Evolutionary conservation across 306 rosid genomes (phyloP), one percentile per base, ranked within the genome.

Genomic region (Ziziphus jujuba): DNA sequence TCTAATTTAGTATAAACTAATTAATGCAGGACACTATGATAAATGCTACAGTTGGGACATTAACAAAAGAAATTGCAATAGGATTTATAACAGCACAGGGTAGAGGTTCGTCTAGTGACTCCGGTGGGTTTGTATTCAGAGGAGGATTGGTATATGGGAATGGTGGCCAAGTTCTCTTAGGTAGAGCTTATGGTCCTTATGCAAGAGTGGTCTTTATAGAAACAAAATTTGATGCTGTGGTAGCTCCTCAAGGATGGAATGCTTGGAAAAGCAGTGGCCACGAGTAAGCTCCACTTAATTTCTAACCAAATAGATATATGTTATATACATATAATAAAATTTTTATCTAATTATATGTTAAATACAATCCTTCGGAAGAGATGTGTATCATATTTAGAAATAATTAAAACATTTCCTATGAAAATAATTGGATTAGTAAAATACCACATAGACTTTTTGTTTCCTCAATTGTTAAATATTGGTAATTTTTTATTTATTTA

Each of bases 21-120:
- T 19, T 11, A 3, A 36, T 28, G 36, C 57, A 81, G 85, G 65
- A 72, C 25, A 68, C 83, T 6, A 0, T 13, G 35, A 2, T 77
- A 15, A 75, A 77, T 6, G 81, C 17, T n/a, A 74, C 57, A 7
- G 65, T 35, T 23, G 74, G 49, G 21, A 17, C 4, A n/a, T 13
- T 51, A 3, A 33, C 61, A 47, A 47, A 7, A 15, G 49, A 43
- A 34, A 47, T 35, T 5, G 0, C 25, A 1, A 0, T 16, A 17
- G 84, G 89, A 4, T 78, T 1, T 57, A 56, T 79, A 51, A 84
- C 89, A 13, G 82, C 89, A 2, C 84, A 81, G 56, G 75, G 67
- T 8, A 65, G 82, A 14, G 2, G 0, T 3, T 54, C 74, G 4
- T 1, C 3, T 6, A 9, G 9, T 2, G 82, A 84, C 0, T 0